Evolutionary conservation across 2,329 filamentous ascomycete species (phyloP).

Genomic region (Periconia digitata): DNA sequence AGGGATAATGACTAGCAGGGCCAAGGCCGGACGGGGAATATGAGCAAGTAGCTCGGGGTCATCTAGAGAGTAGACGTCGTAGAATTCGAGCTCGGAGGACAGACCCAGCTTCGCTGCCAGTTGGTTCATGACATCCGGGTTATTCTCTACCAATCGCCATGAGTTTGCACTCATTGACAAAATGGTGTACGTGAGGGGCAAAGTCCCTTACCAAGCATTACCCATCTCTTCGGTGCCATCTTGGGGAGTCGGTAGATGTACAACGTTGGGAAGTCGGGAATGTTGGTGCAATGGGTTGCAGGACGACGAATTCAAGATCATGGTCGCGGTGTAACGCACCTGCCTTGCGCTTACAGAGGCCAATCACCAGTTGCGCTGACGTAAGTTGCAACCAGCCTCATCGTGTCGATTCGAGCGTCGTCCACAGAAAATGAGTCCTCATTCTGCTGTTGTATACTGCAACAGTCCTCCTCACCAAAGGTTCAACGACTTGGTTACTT

Average conservation of each 20-base stretch:
- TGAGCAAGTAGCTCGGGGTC: slow-evolving; percentile 48
- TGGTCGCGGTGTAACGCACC: too few relatives aligned
- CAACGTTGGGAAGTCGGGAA: slow-evolving; percentile 8
- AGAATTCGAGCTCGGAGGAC: slow-evolving; percentile 48
- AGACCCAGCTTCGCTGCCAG: slow-evolving; percentile 51
- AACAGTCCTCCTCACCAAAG: too few relatives aligned
- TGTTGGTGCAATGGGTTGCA: too few relatives aligned
- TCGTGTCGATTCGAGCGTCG: too few relatives aligned
- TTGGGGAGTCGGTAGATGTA: slow-evolving; percentile 13
- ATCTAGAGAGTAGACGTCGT: slow-evolving; percentile 54
- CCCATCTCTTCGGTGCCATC: slow-evolving; percentile 18
- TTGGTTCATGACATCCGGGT: slow-evolving; percentile 53
- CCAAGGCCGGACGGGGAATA: slow-evolving; percentile 53
- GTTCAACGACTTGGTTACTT: too few relatives aligned
- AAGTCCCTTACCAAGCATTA: slow-evolving; percentile 21
- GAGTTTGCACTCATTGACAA: slow-evolving; percentile 12
- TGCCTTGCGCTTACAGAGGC: too few relatives aligned
- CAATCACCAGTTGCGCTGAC: too few relatives aligned
- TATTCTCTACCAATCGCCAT: slow-evolving; percentile 48
- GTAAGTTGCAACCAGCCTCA: too few relatives aligned
- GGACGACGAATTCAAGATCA: too few relatives aligned
- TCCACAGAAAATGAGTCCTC: too few relatives aligned
- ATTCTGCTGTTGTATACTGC: too few relatives aligned
- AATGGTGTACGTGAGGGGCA: too few relatives aligned
- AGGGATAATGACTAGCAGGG: slow-evolving; percentile 54